Evolutionary conservation across 495 filamentous ascomycete species (phyloP).

Genomic region (Penicillium ochrochloron): DNA sequence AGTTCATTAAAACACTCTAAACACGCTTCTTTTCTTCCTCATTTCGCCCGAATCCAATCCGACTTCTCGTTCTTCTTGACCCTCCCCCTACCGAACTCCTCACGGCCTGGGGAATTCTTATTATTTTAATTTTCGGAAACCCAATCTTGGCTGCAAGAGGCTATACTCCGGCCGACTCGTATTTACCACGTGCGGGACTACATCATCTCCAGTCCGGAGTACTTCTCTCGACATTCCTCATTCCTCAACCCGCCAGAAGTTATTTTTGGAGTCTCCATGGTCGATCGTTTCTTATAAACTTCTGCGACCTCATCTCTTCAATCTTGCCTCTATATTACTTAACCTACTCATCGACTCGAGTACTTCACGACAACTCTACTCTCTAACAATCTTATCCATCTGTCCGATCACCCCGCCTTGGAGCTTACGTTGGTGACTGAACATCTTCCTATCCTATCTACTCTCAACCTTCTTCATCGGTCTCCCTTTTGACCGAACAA

Average conservation of each 20-base stretch:
- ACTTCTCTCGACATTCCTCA: slow-evolving; percentile 14
- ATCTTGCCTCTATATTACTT: slow-evolving; percentile 10
- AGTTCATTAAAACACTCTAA: neutral
- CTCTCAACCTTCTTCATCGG: neutral
- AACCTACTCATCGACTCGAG: neutral
- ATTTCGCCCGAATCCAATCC: neutral
- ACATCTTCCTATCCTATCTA: neutral
- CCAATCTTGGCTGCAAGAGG: slow-evolving; percentile 1
- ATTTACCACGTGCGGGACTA: slow-evolving; percentile 30
- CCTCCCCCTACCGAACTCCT: slow-evolving; percentile 6
- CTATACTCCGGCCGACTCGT: slow-evolving; percentile 15
- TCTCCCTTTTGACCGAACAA: neutral
- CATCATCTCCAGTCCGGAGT: slow-evolving; percentile 7
- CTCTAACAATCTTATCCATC: neutral
- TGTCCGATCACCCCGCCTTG: neutral
- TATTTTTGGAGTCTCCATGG: slow-evolving; percentile 25
- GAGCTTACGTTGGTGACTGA: slow-evolving; percentile 2
- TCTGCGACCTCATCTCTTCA: neutral
- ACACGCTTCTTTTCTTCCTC: slow-evolving; percentile 7
- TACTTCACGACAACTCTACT: neutral
- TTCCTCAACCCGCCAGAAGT: slow-evolving; percentile 8
- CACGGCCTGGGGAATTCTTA: neutral
- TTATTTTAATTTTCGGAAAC: neutral
- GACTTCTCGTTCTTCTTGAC: neutral
- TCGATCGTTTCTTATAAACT: slow-evolving; percentile 21